Conservation (phyloP, 1,284 basidiomycete species). For the Sanguinoderma infundibulare region DNA sequence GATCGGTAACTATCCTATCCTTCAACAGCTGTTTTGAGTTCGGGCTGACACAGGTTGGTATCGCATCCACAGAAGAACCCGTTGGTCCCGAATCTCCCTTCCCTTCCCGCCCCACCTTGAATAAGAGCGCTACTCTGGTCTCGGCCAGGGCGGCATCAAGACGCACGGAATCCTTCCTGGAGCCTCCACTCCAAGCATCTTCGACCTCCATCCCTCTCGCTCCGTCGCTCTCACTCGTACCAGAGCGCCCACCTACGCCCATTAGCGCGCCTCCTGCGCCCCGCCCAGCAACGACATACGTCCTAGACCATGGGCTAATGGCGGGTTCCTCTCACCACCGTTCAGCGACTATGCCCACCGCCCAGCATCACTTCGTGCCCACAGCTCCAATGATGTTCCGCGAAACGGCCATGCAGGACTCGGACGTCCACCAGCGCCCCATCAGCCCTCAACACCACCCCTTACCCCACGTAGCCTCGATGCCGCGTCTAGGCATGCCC, state of each 20-base stretch:
- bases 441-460: neutral
- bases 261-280: neutral
- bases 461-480: neutral
- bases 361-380: neutral
- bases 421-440: neutral
- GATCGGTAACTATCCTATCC: neutral
- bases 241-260: neutral
- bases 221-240: neutral
- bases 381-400: neutral
- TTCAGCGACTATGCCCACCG: neutral
- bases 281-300: neutral
- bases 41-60: neutral
- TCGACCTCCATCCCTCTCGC: neutral
- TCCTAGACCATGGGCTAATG: neutral
- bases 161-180: neutral
- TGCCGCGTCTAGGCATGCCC: neutral
- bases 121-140: neutral
- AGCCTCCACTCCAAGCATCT: neutral
- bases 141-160: neutral
- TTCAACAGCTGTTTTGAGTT: no score
- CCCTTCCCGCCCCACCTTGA: neutral
- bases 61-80: neutral
- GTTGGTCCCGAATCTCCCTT: neutral
- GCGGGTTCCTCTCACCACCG: neutral
- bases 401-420: neutral